These are phyloP conservation scores for Nectriaceae sp. DNA, from an alignment of 2,329 filamentous ascomycete genomes.

Conservation along the genomic window DNA sequence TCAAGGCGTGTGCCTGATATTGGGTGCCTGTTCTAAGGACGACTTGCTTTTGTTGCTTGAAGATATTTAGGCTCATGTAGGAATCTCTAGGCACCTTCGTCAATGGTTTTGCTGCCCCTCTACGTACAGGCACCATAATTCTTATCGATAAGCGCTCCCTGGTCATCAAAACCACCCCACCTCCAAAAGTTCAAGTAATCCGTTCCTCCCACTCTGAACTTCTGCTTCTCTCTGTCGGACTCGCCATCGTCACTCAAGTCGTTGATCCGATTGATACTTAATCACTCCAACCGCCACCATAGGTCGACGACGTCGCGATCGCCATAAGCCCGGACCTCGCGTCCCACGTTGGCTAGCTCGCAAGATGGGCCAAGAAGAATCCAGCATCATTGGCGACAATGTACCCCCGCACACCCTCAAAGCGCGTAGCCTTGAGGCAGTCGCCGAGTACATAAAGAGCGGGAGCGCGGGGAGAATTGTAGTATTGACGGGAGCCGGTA, in stretches of 20 bases:
- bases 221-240: neutral
- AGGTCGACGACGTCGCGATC: conserved; percentile 41
- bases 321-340: conserved; percentile 35
- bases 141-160: conserved; percentile 26
- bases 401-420: conserved; percentile 65
- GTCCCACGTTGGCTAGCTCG: conserved; percentile 35
- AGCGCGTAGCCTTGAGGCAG: conserved; percentile 67
- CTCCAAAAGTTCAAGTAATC: conserved; percentile 7
- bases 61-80: too few species aligned
- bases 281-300: conserved; percentile 32
- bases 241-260: conserved; percentile 7
- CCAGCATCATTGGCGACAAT: conserved; percentile 62
- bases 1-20: too few species aligned
- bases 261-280: neutral
- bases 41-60: too few species aligned
- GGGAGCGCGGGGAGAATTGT: conserved; percentile 72
- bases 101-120: too few species aligned
- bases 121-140: too few species aligned
- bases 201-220: conserved; percentile 6
- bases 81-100: too few species aligned
- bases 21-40: too few species aligned
- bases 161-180: conserved; percentile 15
- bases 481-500: conserved; percentile 89
- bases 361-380: conserved; percentile 88
- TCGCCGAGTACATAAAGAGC: conserved; percentile 79